Percentiles rank a stretch among this genome's conserved stretches.
Conservation (phyloP, 2,329 filamentous ascomycete species). For the Fusarium liriodendri region DNA sequence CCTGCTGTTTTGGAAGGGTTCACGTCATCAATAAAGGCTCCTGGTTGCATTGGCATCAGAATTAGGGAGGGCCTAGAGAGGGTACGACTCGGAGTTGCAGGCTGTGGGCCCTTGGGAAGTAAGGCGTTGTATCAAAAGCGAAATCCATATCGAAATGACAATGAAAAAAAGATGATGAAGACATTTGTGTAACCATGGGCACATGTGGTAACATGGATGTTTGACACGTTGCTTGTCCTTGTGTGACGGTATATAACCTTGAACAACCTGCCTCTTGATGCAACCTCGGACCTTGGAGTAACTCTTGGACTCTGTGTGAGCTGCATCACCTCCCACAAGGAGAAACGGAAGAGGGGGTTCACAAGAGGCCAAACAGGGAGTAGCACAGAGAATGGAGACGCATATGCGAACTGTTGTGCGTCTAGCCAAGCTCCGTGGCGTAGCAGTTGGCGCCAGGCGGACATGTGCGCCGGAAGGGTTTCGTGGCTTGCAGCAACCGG, state of each 20-base stretch:
- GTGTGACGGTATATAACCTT: neutral
- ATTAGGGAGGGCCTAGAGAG: neutral
- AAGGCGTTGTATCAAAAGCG: conserved; percentile 21
- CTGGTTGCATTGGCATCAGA: neutral
- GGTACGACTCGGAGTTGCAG: conserved; percentile 22
- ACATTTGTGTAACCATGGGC: neutral
- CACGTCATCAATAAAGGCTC: conserved; percentile 1
- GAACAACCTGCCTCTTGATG: neutral
- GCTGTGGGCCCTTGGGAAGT: conserved; percentile 2
- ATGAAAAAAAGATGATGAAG: conserved; percentile 1
- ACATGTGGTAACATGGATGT: neutral
- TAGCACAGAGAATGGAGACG: neutral
- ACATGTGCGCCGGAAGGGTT: neutral
- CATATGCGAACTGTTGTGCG: neutral
- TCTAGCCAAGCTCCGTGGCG: conserved; percentile 13
- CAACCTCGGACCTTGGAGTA: neutral
- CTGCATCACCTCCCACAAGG: neutral
- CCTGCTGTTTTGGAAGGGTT: conserved; percentile 3
- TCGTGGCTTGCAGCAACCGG: neutral
- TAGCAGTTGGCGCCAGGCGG: neutral
- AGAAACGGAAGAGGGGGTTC: neutral
- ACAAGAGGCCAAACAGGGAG: neutral
- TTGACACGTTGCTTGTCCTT: neutral
- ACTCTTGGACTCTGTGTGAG: neutral
- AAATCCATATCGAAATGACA: conserved; percentile 8